Base-by-base conservation (phyloP, 2,329 filamentous ascomycete species). In the Talaromyces sp. region DNA sequence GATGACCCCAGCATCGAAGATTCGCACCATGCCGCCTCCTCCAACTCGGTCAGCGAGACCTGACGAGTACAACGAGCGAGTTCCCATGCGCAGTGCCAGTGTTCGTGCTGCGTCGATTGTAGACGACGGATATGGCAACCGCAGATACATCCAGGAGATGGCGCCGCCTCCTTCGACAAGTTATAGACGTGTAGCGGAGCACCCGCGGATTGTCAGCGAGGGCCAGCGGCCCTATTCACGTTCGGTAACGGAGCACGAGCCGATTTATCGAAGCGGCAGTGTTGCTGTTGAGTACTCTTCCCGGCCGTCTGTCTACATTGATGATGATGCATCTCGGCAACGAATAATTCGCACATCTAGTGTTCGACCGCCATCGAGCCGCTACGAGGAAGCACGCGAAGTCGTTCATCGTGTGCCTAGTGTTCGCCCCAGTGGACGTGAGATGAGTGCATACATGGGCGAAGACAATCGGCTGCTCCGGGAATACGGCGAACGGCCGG, bases 301-400 rank as follows among this genome's bases (percentile, higher is more conserved):
- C 17, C 75, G 67, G 43, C 63, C 70, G 19, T 27, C 59, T 26
- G 67, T 74, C 8, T 79, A 78, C 57, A 74, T 88, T 50, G 91
- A 92, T 66, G 90, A 93, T 68, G 83, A 88, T 74, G 54, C 83
- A 80, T 75, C 81, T 3, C 77, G 81, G 38, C 84, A 86, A 60
- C 85, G 85, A 63, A 68, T 82, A 48, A 67, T 81, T 48, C 78
- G 86, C 60, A 77, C 85, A 32, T 70, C 83, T 8, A 88, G 86
- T 69, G 81, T 85, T 35, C 81, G 85, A 53, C 85, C 87, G 21
- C 73, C 76, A n/a, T 62, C 69, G 17, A 62, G 72, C 27, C 73
- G 76, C 59, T 81, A 81, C 62, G 76, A 79, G 51, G 75, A 78
- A 55, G 68, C 69, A 19, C 69, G 69, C 59, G 75, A 77, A 56